Conservation (phyloP, 306 rosid species). For the Clitoria ternatea region DNA sequence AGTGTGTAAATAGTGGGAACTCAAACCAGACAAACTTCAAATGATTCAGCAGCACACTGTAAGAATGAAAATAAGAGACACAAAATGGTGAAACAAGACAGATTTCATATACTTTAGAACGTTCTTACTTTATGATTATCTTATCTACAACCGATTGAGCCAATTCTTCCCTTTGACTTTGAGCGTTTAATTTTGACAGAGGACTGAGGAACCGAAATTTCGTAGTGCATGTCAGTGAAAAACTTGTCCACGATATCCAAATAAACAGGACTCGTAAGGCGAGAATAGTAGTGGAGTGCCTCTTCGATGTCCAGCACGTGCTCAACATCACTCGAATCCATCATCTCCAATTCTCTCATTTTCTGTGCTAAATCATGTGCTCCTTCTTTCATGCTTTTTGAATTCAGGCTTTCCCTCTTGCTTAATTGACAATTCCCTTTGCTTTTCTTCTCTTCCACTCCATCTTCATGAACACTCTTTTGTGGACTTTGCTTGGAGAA, state of each 20-base stretch:
- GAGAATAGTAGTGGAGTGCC: conserved; percentile 90
- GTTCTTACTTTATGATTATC: conserved; percentile 22
- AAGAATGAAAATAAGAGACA: neutral
- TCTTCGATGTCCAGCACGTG: conserved; percentile 89
- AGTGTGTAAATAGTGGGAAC: conserved; percentile 10
- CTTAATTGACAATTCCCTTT: conserved; percentile 24
- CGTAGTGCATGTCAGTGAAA: conserved; percentile 75
- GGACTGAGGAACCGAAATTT: conserved; percentile 46
- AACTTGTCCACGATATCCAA: conserved; percentile 85
- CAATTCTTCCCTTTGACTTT: conserved; percentile 57
- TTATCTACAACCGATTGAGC: conserved; percentile 59
- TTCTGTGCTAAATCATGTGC: conserved; percentile 48
- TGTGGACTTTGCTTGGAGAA: conserved; percentile 33
- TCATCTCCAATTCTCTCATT: conserved; percentile 89
- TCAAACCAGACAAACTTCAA: conserved; percentile 30
- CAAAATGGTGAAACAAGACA: conserved; percentile 18
- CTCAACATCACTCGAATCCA: conserved; percentile 73
- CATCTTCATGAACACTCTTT: conserved; percentile 33
- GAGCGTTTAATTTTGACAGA: conserved; percentile 41
- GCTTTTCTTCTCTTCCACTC: conserved; percentile 41
- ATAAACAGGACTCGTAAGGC: conserved; percentile 87
- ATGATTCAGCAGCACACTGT: conserved; percentile 13
- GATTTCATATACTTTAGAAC: conserved; percentile 27
- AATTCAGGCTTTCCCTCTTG: conserved; percentile 33
- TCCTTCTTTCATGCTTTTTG: conserved; percentile 25